Evolutionary conservation across 2,329 filamentous ascomycete genomes (phyloP), one percentile per base, ranked within the genome.

Genomic region (Xylaria sp.): DNA sequence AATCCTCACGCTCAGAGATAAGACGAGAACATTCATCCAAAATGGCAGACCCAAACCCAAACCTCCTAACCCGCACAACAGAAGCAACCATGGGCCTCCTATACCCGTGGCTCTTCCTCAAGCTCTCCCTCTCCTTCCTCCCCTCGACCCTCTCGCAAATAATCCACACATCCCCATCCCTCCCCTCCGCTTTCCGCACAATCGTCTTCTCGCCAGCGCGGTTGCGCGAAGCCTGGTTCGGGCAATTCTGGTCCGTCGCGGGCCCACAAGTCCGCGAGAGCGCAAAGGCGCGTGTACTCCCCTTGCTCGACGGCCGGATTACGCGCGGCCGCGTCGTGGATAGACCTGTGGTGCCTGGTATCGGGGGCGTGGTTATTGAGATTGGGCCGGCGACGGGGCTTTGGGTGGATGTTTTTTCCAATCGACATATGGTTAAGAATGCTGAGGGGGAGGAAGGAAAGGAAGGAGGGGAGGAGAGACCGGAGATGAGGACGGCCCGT

Each of bases 361-460:
- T 86, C 8, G 69, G 71, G 0, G 86, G 87, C 2, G 77, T 82
- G 2, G 82, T 88, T 4, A 73, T 89, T 45, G 88, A 91, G 74
- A 80, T 90, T 57, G 88, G 88, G 2, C 82, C 88, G 1, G 88
- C 85, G 2, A 80, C 76, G 1, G 88, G 87, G 2, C 79, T 87
- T 73, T 89, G 86, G 87, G 81, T 86, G 3, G 78, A 83, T 37
- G 73, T 87, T 17, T 86, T 87, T 43, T 52, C 63, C 1, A 43
- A 67, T n/a, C 8, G 49, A 8, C 21, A 60, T 21, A 17, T 64
- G 12, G 43, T 47, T 28, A 53, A 54, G 25, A 38, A 55, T 21
- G 45, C 21, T 21, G 28, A 21, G 35, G 25, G 4, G 1, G 19
- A 4, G 7, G 14, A 35, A 31, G 35, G 23, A 12, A 33, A 4